Evolutionary conservation across 2,329 filamentous ascomycete species (phyloP), one percentile per base, ranked within the genome.

Genomic region (Monosporascus sp.): DNA sequence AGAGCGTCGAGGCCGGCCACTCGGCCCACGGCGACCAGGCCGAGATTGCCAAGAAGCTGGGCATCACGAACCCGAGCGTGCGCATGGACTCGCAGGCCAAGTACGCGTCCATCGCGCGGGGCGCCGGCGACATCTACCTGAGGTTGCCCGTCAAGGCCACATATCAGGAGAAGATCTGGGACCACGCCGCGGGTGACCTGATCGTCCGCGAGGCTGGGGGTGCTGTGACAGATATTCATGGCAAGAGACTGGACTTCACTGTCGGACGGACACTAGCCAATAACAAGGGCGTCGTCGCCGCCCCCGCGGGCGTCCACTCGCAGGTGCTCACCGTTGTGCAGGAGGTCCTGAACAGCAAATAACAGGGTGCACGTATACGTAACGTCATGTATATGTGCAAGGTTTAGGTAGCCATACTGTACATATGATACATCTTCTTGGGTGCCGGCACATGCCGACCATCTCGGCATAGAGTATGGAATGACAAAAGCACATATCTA

Each of bases 121-220:
- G 94, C 46, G 91, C 92, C 5, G 94, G 92, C 49, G 94, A 99
- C 67, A 86, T 99, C 60, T 99, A 99, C 74, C 81, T 99, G 54
- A 83, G 95, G 51, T 76, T 99, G 54, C 94, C 94, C 3, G 87
- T 90, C 55, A 88, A 83, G 69, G 88, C 87, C 62, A 86, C 87
- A 51, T 99, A 99, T 75, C 85, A 96, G 70, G 94, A 99, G 80
- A 99, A 99, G 83, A 99, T 99, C 62, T 99, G 94, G 94, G 94
- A 99, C 69, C 94, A 99, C 71, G 94, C 94, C 18, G 94, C 93
- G 14, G 94, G 94, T 41, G 92, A 96, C 65, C 75, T 99, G 54
- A 92, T 99, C 61, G 94, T 97, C 41, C 81, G 92, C 53, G 95
- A 99, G 74, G 91, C 94, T 3, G 94, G 94, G 50, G 95, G 94